These are phyloP conservation scores for Aechmea fasciata DNA, from an alignment of 176 grass and related monocot species.

Conservation along the genomic window DNA sequence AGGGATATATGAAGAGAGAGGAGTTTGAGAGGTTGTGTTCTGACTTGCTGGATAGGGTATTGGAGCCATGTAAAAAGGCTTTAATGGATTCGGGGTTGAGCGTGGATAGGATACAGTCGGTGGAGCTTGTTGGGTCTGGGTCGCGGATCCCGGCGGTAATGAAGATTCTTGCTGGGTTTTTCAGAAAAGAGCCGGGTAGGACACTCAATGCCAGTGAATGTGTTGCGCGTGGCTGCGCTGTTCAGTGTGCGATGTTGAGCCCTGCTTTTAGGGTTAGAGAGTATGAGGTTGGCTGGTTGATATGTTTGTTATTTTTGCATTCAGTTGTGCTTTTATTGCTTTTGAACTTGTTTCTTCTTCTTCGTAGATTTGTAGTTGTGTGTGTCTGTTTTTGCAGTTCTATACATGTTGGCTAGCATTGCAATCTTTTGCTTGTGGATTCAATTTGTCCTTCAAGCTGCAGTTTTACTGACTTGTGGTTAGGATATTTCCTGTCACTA, in stretches of 20 bases:
- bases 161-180: conserved; percentile 63
- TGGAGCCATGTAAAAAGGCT: conserved; percentile 65
- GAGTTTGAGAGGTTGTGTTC: conserved; percentile 72
- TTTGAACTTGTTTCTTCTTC: neutral
- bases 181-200: conserved; percentile 64
- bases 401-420: no score
- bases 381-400: no score
- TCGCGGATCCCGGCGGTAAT: conserved; percentile 72
- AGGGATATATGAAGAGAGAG: conserved; percentile 64
- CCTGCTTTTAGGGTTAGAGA: conserved; percentile 77
- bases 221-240: conserved; percentile 69
- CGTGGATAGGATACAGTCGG: conserved; percentile 49
- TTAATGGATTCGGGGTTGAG: conserved; percentile 35
- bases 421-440: no score
- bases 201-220: conserved; percentile 96
- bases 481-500: no score
- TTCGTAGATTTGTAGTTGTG: neutral
- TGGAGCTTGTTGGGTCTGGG: conserved; percentile 94
- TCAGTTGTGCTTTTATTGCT: neutral
- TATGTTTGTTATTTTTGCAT: neutral
- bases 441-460: no score
- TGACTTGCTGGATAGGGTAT: conserved; percentile 43
- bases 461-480: no score
- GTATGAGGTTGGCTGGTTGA: conserved; percentile 51
- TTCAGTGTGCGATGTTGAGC: conserved; percentile 97